Conservation (phyloP, 495 filamentous ascomycete species). For the Xylaria telfairii region DNA sequence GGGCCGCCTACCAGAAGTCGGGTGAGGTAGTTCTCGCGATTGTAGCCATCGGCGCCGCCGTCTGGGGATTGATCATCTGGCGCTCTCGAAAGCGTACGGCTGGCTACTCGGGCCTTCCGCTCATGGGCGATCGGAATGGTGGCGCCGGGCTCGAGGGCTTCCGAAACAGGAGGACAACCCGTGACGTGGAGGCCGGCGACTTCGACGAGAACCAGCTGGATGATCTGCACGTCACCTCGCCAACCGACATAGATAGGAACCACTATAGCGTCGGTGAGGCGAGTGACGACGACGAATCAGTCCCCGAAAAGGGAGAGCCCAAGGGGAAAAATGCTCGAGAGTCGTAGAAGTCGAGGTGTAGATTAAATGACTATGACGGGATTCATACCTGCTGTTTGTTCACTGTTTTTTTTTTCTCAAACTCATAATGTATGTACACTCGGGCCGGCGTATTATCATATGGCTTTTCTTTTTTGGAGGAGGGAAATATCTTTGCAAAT, state of each 20-base stretch:
- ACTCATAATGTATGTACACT: slow-evolving; percentile 2
- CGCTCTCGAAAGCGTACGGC: slow-evolving; percentile 66
- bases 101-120: slow-evolving; percentile 60
- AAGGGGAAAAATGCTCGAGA: slow-evolving; percentile 14
- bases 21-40: slow-evolving; percentile 89
- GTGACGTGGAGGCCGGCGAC: slow-evolving; percentile 80
- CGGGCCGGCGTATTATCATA: neutral
- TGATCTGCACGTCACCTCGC: slow-evolving; percentile 65
- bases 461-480: neutral
- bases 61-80: slow-evolving; percentile 90
- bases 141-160: slow-evolving; percentile 53
- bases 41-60: slow-evolving; percentile 75
- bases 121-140: slow-evolving; percentile 30
- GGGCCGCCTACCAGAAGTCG: slow-evolving; percentile 89
- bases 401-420: neutral
- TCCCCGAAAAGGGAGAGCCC: slow-evolving; percentile 32
- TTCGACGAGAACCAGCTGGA: slow-evolving; percentile 92
- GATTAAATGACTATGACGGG: neutral
- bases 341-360: neutral
- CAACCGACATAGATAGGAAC: slow-evolving; percentile 43
- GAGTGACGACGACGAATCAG: slow-evolving; percentile 59
- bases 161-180: slow-evolving; percentile 53
- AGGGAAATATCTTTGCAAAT: neutral
- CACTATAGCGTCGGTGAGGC: slow-evolving; percentile 65
- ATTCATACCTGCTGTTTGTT: neutral